Conservation (phyloP, 2,329 filamentous ascomycete genomes). For the Talaromyces sp. region DNA sequence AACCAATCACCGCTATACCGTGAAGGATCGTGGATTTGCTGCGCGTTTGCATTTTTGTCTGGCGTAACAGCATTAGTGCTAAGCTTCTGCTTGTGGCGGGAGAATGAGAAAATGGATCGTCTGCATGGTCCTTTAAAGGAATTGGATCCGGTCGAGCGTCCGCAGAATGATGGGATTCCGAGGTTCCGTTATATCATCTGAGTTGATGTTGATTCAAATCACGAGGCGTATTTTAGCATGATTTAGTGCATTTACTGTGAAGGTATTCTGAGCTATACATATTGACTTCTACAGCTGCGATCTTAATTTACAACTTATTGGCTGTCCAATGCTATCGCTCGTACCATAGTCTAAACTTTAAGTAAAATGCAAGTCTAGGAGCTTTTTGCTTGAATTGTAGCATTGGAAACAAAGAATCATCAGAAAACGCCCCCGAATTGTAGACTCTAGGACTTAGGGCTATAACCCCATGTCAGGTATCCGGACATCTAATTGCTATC, state of each 20-base stretch:
- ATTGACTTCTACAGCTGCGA: not conserved
- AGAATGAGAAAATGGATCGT: conserved; percentile 11
- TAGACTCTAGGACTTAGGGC: not conserved
- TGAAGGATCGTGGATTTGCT: conserved; percentile 38
- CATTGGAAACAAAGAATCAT: not conserved
- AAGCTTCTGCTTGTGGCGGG: conserved; percentile 6
- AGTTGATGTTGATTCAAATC: not conserved
- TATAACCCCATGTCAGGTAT: not conserved
- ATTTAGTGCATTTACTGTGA: not conserved
- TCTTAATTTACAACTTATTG: not conserved
- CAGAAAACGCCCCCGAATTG: too few relatives aligned
- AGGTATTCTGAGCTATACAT: not conserved
- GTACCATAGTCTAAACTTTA: not conserved
- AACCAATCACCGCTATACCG: conserved; percentile 34
- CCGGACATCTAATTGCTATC: not conserved
- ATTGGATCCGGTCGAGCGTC: not conserved
- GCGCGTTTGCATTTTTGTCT: conserved; percentile 24
- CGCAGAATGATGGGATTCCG: not conserved
- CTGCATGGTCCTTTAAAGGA: conserved; percentile 22
- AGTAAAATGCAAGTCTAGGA: not conserved
- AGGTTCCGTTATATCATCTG: not conserved
- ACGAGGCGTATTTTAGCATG: not conserved
- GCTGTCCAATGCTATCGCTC: not conserved
- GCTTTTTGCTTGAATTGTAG: not conserved
- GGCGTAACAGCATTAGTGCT: not conserved